Evolutionary conservation across 805 yeast species (phyloP), one percentile per base, ranked within the genome.

Genomic region (Lachancea sp.): DNA sequence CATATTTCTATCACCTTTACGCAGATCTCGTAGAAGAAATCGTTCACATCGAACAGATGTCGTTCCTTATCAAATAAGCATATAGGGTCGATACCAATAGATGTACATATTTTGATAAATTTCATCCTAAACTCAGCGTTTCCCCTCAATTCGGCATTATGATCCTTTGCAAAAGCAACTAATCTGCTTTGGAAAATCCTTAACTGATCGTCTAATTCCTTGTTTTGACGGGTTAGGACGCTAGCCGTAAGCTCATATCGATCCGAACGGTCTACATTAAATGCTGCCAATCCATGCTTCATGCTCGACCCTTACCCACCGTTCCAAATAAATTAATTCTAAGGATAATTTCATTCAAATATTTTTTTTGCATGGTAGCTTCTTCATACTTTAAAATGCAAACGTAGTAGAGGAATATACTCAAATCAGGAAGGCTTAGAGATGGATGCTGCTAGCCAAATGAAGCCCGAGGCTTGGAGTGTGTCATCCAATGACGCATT

Each of bases 1-100:
- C 95, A 84, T 3, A 80, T 67, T 51, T 88, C 95, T 11, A 88
- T 80, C 12, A 88, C 67, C 42, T 80, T 74, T 11, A 86, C 82
- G 2, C 86, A 77, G 15, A 90, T 61, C 29, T 82, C 87, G 45
- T 78, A 75, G 46, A 72, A 71, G 49, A 74, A 81, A 50, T 82
- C 88, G 33, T 60, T 55, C 29, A 63, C 57, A 28, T 48, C 55
- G 33, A 54, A 55, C 18, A 57, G 47, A 43, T 58, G 62, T 19
- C 54, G 47, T 38, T 61, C 57, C 26, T 58, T 57, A 31, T 60
- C 58, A 41, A 62, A 63, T n/a, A 65, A 41, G 43, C 59, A 39
- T 20, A 89, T 58, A 0, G 96, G 92, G 57, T 89, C 96, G 15
- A 88, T 80, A 1, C 96, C 96, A 21, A 88, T 79, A 49, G 80